Percentiles rank a stretch among this genome's conserved stretches.
Evolutionary conservation across 2,329 filamentous ascomycete genomes (phyloP).

Genomic region (Apiospora hydei): DNA sequence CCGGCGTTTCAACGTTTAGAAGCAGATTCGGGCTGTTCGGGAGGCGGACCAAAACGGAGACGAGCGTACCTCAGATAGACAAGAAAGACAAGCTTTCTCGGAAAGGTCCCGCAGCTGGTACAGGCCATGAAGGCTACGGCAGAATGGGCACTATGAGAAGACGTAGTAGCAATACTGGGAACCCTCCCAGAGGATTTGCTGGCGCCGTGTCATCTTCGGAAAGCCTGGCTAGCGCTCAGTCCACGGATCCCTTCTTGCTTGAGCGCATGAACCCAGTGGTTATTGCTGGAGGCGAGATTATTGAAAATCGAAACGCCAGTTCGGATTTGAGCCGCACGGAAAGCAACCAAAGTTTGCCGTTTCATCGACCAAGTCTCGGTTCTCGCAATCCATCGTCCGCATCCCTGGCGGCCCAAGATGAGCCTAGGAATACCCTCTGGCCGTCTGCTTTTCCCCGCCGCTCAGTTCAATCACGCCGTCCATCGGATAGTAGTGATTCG

Average conservation of each 20-base stretch:
- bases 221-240: constrained; percentile 52
- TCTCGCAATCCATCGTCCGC: constrained; percentile 51
- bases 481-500: constrained; percentile 65
- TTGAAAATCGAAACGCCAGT: constrained; percentile 66
- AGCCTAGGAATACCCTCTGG: constrained; percentile 55
- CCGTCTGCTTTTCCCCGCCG: constrained; percentile 59
- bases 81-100: constrained; percentile 65
- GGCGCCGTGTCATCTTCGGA: constrained; percentile 59
- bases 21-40: constrained; percentile 81
- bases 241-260: constrained; percentile 63
- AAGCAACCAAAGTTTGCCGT: constrained; percentile 56
- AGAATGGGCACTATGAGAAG: constrained; percentile 67
- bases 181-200: constrained; percentile 52
- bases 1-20: constrained; percentile 63
- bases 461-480: constrained; percentile 46
- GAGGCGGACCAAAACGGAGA: constrained; percentile 71
- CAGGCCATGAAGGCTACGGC: constrained; percentile 88
- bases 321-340: constrained; percentile 56
- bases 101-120: constrained; percentile 89
- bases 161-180: constrained; percentile 67
- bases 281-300: constrained; percentile 68
- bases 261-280: constrained; percentile 71
- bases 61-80: constrained; percentile 56
- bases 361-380: constrained; percentile 51
- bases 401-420: constrained; percentile 50